These are phyloP conservation scores for Adansonia grandidieri DNA, from an alignment of 441 rosid species.

Conservation along the genomic window DNA sequence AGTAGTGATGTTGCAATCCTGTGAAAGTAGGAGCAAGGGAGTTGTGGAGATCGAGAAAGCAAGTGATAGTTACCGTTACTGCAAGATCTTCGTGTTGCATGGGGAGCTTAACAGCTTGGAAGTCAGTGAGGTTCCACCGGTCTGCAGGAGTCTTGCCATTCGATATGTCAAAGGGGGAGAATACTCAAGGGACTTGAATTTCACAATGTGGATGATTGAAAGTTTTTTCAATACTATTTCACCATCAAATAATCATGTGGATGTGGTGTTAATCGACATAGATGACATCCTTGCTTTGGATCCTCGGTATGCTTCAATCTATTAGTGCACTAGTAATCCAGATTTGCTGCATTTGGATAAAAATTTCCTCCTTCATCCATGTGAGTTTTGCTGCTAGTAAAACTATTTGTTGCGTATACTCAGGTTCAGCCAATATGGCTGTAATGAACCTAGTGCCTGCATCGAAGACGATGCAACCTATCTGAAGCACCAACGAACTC, in stretches of 20 bases:
- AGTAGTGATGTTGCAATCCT: conserved; percentile 73
- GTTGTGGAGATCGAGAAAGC: conserved; percentile 44
- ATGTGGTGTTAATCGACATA: conserved; percentile 67
- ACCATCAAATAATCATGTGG: conserved; percentile 44
- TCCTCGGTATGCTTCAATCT: conserved; percentile 24
- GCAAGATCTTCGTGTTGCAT: conserved; percentile 55
- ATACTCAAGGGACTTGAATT: conserved; percentile 58
- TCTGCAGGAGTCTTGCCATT: conserved; percentile 53
- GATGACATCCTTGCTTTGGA: conserved; percentile 49
- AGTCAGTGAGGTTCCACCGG: conserved; percentile 45
- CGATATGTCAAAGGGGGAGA: conserved; percentile 49
- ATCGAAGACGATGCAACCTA: conserved; percentile 44
- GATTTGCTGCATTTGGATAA: background rate
- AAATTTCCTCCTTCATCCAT: background rate
- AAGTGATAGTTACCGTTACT: conserved; percentile 48
- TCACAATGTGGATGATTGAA: conserved; percentile 48
- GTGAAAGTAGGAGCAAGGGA: conserved; percentile 53
- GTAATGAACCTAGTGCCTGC: conserved; percentile 23
- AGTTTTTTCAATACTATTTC: conserved; percentile 44
- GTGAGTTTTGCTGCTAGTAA: background rate
- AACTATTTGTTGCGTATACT: background rate
- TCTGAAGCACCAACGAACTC: conserved; percentile 40
- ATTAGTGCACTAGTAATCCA: conserved; percentile 31
- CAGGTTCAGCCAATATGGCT: conserved; percentile 43
- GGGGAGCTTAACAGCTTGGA: conserved; percentile 62